Evolutionary conservation across 257 asterid species (phyloP).

Genomic region (Capsicum chinense): DNA sequence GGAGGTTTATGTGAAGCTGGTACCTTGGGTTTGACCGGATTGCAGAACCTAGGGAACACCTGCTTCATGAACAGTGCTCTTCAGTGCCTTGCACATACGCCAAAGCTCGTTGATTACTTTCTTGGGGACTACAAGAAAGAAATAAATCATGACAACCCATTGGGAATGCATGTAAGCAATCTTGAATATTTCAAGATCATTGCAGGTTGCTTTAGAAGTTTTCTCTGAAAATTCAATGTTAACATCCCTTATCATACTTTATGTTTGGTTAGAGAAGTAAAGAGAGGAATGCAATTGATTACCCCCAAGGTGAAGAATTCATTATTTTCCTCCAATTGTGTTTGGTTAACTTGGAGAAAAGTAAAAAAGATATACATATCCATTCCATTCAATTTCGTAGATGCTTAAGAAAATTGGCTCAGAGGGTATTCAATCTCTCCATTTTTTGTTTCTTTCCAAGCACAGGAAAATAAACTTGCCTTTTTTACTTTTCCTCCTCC

Average conservation of each 20-base stretch:
- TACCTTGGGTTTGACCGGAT: slow-evolving; percentile 84
- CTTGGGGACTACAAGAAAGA: slow-evolving; percentile 91
- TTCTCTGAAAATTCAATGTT: slow-evolving; percentile 32
- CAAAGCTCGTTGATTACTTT: slow-evolving; percentile 94
- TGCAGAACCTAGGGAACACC: slow-evolving; percentile 94
- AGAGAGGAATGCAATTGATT: not conserved
- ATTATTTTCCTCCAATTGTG: slow-evolving; percentile 4
- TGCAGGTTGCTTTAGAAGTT: slow-evolving; percentile 28
- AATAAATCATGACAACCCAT: slow-evolving; percentile 82
- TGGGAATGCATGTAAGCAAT: slow-evolving; percentile 87
- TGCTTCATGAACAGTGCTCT: slow-evolving; percentile 98
- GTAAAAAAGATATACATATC: not conserved
- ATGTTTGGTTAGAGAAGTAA: not conserved
- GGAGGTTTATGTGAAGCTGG: slow-evolving; percentile 80
- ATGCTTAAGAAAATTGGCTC: not conserved
- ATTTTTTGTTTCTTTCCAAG: not conserved
- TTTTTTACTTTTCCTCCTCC: slow-evolving; percentile 23
- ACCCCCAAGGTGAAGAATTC: not conserved
- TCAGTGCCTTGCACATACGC: slow-evolving; percentile 95
- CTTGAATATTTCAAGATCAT: slow-evolving; percentile 26
- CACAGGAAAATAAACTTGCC: not conserved
- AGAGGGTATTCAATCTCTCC: not conserved
- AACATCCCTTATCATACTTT: not conserved
- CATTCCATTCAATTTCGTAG: slow-evolving; percentile 7
- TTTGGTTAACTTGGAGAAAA: slow-evolving; percentile 13